Evolutionary conservation across 768 basidiomycete species (phyloP), one percentile per base, ranked within the genome.

Genomic region (Tylopilus rubrobrunneus): DNA sequence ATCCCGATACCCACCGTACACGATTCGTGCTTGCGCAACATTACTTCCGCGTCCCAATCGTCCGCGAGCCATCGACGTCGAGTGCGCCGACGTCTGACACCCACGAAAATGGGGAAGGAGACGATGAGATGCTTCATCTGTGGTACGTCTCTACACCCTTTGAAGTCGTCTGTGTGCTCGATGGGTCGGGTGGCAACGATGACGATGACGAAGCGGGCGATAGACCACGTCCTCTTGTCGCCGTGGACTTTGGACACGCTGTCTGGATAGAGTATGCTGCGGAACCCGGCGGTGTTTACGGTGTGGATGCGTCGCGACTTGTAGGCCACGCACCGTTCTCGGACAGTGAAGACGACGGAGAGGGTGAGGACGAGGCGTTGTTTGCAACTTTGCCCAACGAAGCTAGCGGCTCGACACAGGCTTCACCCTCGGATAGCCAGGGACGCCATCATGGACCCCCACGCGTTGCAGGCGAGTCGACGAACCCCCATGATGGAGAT

Each of bases 171-270:
- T 83, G 84, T 55, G 81, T 86, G 19, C 69, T 77, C 47, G 86
- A 86, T 52, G 56, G 60, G 33, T n/a, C 59, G 21, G 36, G 56
- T 27, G 68, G 67, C 29, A 56, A 59, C n/a, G 67, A 67, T n/a
- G 71, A 68, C 15, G 69, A 70, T 0, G 70, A 70, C 14, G 70
- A 71, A 36, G 49, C 60, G 29, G 48, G 59, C 27, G 82, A 81
- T 29, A 74, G 83, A 5, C 83, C 83, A 19, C 75, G 86, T 3
- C 86, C 86, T 23, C 75, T 89, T 14, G 82, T 89, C n/a, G 87
- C 87, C 0, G 86, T 93, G 7, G 84, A 94, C 64, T 95, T 94
- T 71, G 89, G 89, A 40, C 90, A 92, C 62, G 87, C 92, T 17
- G 86, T 90, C 34, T 88, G 90, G 81, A 82, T 94, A 45, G 86